These are phyloP conservation scores for Calonectria hongkongensis DNA, from an alignment of 2,329 filamentous ascomycete species.

Conservation along the genomic window DNA sequence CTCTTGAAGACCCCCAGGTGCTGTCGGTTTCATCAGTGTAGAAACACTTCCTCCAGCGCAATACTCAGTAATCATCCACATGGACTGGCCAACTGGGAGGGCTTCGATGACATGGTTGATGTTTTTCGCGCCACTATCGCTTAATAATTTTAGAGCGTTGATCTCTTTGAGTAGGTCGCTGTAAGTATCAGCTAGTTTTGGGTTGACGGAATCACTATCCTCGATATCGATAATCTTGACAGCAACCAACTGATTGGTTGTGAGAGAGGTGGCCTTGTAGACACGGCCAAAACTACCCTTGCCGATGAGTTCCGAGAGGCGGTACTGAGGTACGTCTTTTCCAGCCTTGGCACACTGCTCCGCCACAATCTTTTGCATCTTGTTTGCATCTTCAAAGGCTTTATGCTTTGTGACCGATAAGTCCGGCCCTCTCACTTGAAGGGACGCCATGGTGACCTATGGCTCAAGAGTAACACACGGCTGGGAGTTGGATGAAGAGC, in stretches of 20 bases:
- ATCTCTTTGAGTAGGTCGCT: conserved; percentile 82
- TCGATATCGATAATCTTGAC: conserved; percentile 92
- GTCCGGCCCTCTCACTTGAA: conserved; percentile 65
- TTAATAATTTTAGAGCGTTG: conserved; percentile 81
- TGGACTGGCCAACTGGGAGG: conserved; percentile 83
- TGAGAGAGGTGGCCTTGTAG: conserved; percentile 76
- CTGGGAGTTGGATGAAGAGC: conserved; percentile 30
- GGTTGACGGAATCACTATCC: conserved; percentile 81
- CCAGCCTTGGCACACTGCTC: conserved; percentile 77
- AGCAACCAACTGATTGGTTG: conserved; percentile 76
- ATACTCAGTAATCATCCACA: conserved; percentile 94
- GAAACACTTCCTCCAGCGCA: conserved; percentile 89
- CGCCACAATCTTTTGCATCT: conserved; percentile 79
- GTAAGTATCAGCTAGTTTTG: conserved; percentile 79
- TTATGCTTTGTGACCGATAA: conserved; percentile 72
- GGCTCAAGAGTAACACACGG: conserved; percentile 21
- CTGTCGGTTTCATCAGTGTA: conserved; percentile 81
- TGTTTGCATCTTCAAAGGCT: conserved; percentile 80
- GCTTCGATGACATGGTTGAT: conserved; percentile 89
- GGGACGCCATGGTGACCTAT: conserved; percentile 61
- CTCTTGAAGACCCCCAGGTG: conserved; percentile 79
- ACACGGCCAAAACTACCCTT: conserved; percentile 85
- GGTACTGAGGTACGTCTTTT: conserved; percentile 78
- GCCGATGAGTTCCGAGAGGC: conserved; percentile 83
- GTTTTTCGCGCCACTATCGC: conserved; percentile 84